Evolutionary conservation across 202 grass and related monocot species (phyloP), one percentile per base, ranked within the genome.

Genomic region (Schoenoplectus triqueter): DNA sequence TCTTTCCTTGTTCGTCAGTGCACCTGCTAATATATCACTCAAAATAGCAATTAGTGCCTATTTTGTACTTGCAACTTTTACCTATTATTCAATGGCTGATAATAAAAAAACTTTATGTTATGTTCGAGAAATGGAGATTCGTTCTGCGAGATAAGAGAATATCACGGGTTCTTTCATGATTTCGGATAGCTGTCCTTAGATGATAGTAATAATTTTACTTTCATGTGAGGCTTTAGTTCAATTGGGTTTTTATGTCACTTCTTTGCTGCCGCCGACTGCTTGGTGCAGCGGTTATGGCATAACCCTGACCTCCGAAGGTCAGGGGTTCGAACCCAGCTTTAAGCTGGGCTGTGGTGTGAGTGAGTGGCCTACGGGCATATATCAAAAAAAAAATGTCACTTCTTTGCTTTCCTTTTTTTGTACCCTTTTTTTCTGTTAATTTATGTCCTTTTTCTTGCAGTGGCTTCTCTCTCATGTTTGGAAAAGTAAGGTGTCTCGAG

Each of bases 401-500:
- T 61, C 2, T 11, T 55, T 8, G 56, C 40, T 10, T 47, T 14
- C 42, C 13, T 48, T 48, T 8, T 71, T 11, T 74, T 7, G 17
- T 14, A 4, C 15, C 3, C 56, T 11, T 84, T 9, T 0, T 65
- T 74, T 83, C 31, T 44, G 49, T 65, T 20, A n/a, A 71, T 14
- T 11, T 46, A 64, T 72, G 17, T 79, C 42, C 61, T 66, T 86
- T 61, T 31, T 61, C 64, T 70, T 86, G 85, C 85, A 86, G 85
- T 86, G 85, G 85, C 54, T 86, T 59, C 42, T 81, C 20, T 81
- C 73, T 61, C 31, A 41, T 41, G 48, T 92, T 86, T 93, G 85
- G 75, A 94, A 90, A 88, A 88, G 86, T 64, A 95, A 89, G 83
- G 83, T 73, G 81, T 73, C 88, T 62, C 88, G 83, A 88, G 90